These are phyloP conservation scores for Hortiboletus campestris DNA, from an alignment of 768 basidiomycete genomes.

Conservation along the genomic window DNA sequence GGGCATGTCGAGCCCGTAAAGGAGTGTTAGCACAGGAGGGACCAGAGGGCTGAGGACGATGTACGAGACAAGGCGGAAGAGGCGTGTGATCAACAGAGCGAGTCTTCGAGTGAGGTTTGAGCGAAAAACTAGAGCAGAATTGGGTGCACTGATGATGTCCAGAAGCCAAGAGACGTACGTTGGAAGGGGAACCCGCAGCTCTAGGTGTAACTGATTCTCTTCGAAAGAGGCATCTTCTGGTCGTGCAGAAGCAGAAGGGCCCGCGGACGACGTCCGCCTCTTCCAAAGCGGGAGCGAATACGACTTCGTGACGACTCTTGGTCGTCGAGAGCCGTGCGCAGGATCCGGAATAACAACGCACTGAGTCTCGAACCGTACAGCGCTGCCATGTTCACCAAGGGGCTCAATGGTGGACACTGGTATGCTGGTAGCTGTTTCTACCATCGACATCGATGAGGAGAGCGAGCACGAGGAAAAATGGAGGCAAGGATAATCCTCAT, in stretches of 20 bases:
- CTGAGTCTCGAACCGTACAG: slow-evolving; percentile 69
- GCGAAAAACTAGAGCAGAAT: slow-evolving; percentile 39
- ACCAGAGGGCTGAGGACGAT: slow-evolving; percentile 36
- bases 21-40: background rate
- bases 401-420: slow-evolving; percentile 1
- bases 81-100: slow-evolving; percentile 36
- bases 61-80: slow-evolving; percentile 56
- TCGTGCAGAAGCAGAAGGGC: slow-evolving; percentile 22
- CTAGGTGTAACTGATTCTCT: slow-evolving; percentile 43
- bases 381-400: slow-evolving; percentile 25
- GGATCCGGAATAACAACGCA: slow-evolving; percentile 74
- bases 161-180: slow-evolving; percentile 41
- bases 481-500: background rate
- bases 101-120: slow-evolving; percentile 39
- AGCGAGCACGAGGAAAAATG: background rate
- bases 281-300: slow-evolving; percentile 72
- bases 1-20: slow-evolving; percentile 11
- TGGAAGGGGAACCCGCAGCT: slow-evolving; percentile 62
- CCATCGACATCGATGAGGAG: slow-evolving; percentile 13
- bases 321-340: slow-evolving; percentile 39
- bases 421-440: background rate
- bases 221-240: slow-evolving; percentile 20
- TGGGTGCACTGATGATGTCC: background rate
- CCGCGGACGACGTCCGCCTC: slow-evolving; percentile 25
- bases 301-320: slow-evolving; percentile 59